Conservation (phyloP, 2,329 filamentous ascomycete species). For the Colletotrichum sp. region DNA sequence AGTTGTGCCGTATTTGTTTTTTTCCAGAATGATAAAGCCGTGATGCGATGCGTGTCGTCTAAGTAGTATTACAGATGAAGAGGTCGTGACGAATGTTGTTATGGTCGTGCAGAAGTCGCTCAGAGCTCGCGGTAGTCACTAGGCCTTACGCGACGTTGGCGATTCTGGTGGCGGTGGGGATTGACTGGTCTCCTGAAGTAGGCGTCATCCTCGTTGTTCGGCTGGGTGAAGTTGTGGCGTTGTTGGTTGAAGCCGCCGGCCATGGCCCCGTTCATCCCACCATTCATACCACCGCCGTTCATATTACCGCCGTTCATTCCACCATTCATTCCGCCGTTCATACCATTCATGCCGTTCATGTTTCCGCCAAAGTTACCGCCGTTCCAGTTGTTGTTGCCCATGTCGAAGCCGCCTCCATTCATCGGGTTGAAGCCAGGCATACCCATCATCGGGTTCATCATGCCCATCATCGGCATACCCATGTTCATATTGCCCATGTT, state of each 20-base stretch:
- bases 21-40: constrained; percentile 8
- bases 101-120: constrained; percentile 19
- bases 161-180: constrained; percentile 85
- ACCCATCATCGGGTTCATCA: constrained; percentile 31
- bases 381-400: constrained; percentile 31
- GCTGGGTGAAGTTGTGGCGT: constrained; percentile 47
- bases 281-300: constrained; percentile 35
- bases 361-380: constrained; percentile 37
- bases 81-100: not conserved
- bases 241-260: constrained; percentile 23
- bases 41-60: constrained; percentile 12
- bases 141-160: constrained; percentile 78
- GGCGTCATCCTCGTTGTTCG: constrained; percentile 80
- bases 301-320: constrained; percentile 22
- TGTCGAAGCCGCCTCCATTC: constrained; percentile 30
- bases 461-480: constrained; percentile 36
- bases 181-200: constrained; percentile 98
- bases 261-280: constrained; percentile 25
- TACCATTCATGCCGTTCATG: constrained; percentile 34
- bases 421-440: constrained; percentile 24
- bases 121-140: constrained; percentile 90
- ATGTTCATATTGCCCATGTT: constrained; percentile 29
- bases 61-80: constrained; percentile 4
- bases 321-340: constrained; percentile 33
- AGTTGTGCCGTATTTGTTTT: constrained; percentile 3